phyloP scores from a whole-genome alignment of 257 asterid genomes.

The Galeopsis tetrahit region DNA sequence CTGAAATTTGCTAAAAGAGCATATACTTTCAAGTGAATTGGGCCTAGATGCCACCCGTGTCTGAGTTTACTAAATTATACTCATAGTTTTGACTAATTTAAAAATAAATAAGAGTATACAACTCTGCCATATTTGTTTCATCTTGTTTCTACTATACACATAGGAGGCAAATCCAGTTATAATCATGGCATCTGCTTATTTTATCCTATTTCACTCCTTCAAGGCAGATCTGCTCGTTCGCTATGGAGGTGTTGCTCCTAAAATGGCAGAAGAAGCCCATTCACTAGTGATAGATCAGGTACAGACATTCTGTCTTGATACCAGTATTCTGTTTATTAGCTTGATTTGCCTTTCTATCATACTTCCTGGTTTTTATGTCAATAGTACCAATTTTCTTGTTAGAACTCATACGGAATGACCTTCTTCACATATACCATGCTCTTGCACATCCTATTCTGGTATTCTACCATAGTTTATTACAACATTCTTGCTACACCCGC shows the following conservation, averaged over 20 bases:
- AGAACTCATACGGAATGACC: background rate
- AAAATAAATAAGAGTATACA: background rate
- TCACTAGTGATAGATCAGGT: conserved; percentile 90
- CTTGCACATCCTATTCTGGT: conserved; percentile 5
- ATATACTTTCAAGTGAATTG: background rate
- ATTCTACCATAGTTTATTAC: conserved; percentile 3
- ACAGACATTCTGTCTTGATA: conserved; percentile 22
- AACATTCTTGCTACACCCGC: background rate
- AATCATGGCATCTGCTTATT: conserved; percentile 23
- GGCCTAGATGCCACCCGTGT: background rate
- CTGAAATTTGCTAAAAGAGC: background rate
- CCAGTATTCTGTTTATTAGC: conserved; percentile 17
- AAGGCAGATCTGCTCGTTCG: conserved; percentile 91
- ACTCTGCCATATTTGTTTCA: conserved; percentile 13
- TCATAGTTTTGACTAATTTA: conserved; percentile 16
- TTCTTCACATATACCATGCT: background rate
- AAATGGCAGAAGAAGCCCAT: conserved; percentile 99
- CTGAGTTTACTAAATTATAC: too few species aligned
- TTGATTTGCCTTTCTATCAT: conserved; percentile 12
- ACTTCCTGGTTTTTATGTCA: conserved; percentile 6
- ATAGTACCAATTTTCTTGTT: background rate
- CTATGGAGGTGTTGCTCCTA: conserved; percentile 98
- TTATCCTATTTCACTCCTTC: conserved; percentile 36
- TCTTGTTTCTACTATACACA: conserved; percentile 5
- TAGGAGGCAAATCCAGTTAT: background rate